Evolutionary conservation across 768 basidiomycete genomes (phyloP).

Genomic region (Trametopsis cervina): DNA sequence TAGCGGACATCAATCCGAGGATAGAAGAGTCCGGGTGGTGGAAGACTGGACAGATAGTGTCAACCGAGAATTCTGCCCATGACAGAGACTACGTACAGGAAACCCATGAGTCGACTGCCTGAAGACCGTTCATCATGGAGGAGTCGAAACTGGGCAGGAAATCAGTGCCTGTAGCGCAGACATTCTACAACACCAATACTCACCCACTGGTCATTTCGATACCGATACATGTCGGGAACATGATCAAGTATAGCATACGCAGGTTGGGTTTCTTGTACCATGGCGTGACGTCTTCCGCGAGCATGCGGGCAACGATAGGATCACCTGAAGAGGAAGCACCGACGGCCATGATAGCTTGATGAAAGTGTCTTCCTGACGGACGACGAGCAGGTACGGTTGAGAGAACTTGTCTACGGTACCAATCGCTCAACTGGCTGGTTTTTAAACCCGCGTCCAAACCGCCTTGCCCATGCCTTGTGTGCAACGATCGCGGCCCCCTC

Average conservation of each 20-base stretch:
- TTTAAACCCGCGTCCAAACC: neutral
- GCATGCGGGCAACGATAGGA: slow-evolving; percentile 12
- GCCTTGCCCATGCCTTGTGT: too few relatives aligned
- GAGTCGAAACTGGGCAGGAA: slow-evolving; percentile 41
- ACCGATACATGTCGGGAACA: slow-evolving; percentile 55
- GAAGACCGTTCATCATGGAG: slow-evolving; percentile 57
- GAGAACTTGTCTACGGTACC: neutral
- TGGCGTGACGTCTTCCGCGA: slow-evolving; percentile 40
- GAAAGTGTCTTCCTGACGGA: neutral
- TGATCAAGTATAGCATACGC: slow-evolving; percentile 44
- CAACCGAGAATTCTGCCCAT: neutral
- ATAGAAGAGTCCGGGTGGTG: slow-evolving; percentile 45
- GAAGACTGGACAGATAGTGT: slow-evolving; percentile 42
- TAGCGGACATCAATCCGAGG: slow-evolving; percentile 49
- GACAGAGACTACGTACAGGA: slow-evolving; percentile 30
- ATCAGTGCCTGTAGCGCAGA: too few relatives aligned
- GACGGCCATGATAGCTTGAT: slow-evolving; percentile 10
- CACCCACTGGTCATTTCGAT: slow-evolving; percentile 59
- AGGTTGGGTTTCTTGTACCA: slow-evolving; percentile 63
- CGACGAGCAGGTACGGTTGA: neutral
- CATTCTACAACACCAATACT: too few relatives aligned
- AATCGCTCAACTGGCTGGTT: neutral
- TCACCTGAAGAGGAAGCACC: slow-evolving; percentile 1
- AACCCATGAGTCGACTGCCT: slow-evolving; percentile 52
- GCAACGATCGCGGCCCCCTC: too few relatives aligned